Conservation (phyloP, 1,284 basidiomycete genomes). For the Phellinidium pouzarii region DNA sequence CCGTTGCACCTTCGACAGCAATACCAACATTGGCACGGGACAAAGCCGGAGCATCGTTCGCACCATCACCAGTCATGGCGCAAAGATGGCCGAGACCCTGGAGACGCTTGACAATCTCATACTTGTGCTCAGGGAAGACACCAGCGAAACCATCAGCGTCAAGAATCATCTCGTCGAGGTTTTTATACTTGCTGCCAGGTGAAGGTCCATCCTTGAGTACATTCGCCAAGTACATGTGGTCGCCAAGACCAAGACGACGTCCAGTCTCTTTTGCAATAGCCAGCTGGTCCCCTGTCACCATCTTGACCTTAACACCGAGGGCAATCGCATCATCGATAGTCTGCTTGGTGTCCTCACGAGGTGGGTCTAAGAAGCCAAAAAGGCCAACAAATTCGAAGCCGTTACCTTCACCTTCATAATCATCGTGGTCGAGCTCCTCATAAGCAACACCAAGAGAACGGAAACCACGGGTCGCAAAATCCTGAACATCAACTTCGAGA, state of each 20-base stretch:
- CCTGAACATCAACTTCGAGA: slow-evolving; percentile 93
- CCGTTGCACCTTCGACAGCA: slow-evolving; percentile 94
- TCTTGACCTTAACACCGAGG: slow-evolving; percentile 98
- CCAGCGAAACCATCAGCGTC: slow-evolving; percentile 90
- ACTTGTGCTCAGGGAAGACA: slow-evolving; percentile 97
- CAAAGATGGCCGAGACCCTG: slow-evolving; percentile 86
- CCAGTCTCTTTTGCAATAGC: slow-evolving; percentile 99
- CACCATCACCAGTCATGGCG: slow-evolving; percentile 96
- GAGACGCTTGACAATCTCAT: slow-evolving; percentile 87
- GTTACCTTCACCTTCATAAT: slow-evolving; percentile 80
- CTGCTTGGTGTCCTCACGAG: slow-evolving; percentile 97
- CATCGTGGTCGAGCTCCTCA: slow-evolving; percentile 85
- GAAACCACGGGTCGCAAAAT: slow-evolving; percentile 93
- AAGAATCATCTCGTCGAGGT: slow-evolving; percentile 90
- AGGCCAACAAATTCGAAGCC: slow-evolving; percentile 97
- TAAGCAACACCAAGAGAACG: slow-evolving; percentile 95
- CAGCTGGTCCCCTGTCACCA: slow-evolving; percentile 99
- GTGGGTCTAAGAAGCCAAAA: slow-evolving; percentile 96
- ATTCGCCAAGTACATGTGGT: slow-evolving; percentile 96
- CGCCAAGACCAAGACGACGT: slow-evolving; percentile 91
- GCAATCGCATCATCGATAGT: slow-evolving; percentile 95
- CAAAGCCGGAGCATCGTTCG: slow-evolving; percentile 91
- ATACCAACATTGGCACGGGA: slow-evolving; percentile 96
- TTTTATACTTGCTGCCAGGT: slow-evolving; percentile 71
- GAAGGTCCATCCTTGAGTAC: slow-evolving; percentile 88